phyloP scores from a whole-genome alignment of 768 basidiomycete genomes.

The Serpula lacrymans region DNA sequence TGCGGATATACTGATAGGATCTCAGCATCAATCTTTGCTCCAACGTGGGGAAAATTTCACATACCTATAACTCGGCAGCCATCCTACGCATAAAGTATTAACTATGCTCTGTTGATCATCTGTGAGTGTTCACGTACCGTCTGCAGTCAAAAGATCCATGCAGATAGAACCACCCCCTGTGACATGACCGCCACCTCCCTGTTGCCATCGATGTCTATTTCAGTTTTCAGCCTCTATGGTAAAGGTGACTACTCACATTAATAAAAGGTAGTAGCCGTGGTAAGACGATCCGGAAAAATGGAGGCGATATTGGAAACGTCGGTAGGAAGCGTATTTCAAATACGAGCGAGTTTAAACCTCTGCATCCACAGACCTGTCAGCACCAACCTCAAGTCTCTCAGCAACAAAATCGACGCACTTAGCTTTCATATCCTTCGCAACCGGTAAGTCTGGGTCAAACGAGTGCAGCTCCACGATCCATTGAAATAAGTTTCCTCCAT shows the following conservation, averaged over 20 bases:
- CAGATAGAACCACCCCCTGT: constrained; percentile 72
- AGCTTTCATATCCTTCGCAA: constrained; percentile 56
- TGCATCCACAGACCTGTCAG: too few relatives aligned
- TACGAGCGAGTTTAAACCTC: constrained; percentile 60
- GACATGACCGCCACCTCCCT: constrained; percentile 68
- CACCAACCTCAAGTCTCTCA: neutral
- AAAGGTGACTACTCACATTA: constrained; percentile 24
- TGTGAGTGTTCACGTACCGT: constrained; percentile 39
- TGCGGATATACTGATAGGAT: constrained; percentile 31
- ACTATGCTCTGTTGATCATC: too few relatives aligned
- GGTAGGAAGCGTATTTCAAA: constrained; percentile 73
- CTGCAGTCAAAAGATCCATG: constrained; percentile 67
- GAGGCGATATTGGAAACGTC: constrained; percentile 64
- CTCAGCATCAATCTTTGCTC: constrained; percentile 7
- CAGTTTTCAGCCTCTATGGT: neutral
- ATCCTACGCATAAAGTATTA: constrained; percentile 38
- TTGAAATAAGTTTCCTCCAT: constrained; percentile 66
- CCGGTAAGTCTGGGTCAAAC: constrained; percentile 56
- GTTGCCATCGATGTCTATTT: neutral
- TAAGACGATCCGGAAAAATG: constrained; percentile 73
- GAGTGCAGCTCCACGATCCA: constrained; percentile 76
- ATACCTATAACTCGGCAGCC: constrained; percentile 67
- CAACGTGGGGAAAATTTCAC: constrained; percentile 4
- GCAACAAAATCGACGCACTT: constrained; percentile 30
- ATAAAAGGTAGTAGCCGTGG: constrained; percentile 72